Percentiles rank a stretch among this genome's conserved stretches.
Evolutionary conservation across 257 asterid species (phyloP).

Genomic region (Ajuga chamaepitys): DNA sequence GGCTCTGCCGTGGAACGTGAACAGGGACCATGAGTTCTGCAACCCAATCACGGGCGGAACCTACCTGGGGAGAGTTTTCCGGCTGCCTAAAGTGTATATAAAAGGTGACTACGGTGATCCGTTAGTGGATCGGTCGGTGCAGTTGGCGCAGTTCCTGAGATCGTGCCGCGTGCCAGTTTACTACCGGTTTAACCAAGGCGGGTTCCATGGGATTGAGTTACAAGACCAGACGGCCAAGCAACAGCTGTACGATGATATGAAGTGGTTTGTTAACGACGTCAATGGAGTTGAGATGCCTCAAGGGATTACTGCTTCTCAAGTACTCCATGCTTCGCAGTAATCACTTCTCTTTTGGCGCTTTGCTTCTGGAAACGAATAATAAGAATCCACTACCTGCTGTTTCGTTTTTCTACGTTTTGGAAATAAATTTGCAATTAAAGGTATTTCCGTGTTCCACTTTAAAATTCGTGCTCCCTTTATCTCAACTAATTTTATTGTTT

Average conservation of each 20-base stretch:
- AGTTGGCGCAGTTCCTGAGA: constrained; percentile 15
- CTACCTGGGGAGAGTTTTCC: constrained; percentile 10
- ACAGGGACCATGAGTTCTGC: constrained; percentile 29
- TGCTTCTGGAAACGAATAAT: too few species aligned
- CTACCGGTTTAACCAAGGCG: constrained; percentile 18
- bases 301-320: background rate
- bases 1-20: constrained; percentile 8
- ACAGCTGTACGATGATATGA: constrained; percentile 18
- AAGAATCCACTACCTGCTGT: too few species aligned
- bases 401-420: too few species aligned
- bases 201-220: constrained; percentile 18
- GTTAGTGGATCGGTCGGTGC: constrained; percentile 15
- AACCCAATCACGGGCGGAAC: constrained; percentile 23
- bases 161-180: constrained; percentile 6
- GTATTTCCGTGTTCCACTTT: too few species aligned
- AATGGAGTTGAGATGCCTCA: background rate
- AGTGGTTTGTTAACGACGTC: background rate
- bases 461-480: too few species aligned
- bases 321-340: background rate
- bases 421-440: too few species aligned
- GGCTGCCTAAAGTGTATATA: constrained; percentile 16
- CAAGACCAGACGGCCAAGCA: background rate
- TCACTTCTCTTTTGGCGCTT: background rate
- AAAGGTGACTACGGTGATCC: constrained; percentile 21
- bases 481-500: too few species aligned